Conservation (phyloP, 164 flowering plant species). For the Magnolia sinica region DNA sequence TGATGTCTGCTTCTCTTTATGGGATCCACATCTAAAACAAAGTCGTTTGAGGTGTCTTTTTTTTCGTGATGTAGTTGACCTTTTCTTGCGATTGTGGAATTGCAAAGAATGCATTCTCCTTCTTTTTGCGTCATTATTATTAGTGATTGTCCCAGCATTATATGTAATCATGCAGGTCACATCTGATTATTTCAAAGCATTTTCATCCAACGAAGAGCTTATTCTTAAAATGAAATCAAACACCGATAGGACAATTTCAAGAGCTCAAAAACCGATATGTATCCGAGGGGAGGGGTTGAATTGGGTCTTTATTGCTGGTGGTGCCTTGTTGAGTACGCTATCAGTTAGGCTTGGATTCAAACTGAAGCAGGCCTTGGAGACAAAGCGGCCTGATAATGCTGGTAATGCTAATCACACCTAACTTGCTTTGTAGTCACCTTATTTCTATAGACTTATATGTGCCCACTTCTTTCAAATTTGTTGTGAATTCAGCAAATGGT, state of each 20-base stretch:
- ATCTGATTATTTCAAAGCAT: constrained; percentile 26
- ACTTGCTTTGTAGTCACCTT: background rate
- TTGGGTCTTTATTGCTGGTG: constrained; percentile 86
- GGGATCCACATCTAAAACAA: too few species aligned
- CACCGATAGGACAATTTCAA: constrained; percentile 29
- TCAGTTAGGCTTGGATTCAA: constrained; percentile 83
- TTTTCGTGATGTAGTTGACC: too few species aligned
- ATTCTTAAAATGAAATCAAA: constrained; percentile 59
- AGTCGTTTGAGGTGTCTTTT: too few species aligned
- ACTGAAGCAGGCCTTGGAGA: constrained; percentile 72
- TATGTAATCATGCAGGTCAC: constrained; percentile 28
- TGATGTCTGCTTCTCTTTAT: too few species aligned
- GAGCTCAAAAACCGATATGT: constrained; percentile 35
- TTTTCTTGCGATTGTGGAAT: too few species aligned
- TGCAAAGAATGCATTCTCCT: too few species aligned
- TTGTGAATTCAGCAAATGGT: constrained; percentile 43
- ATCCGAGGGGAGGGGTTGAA: constrained; percentile 63
- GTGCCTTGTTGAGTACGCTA: constrained; percentile 83
- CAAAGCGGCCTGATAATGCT: constrained; percentile 41
- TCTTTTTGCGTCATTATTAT: too few species aligned
- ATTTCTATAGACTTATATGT: background rate
- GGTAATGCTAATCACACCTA: constrained; percentile 17
- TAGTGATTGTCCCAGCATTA: too few species aligned
- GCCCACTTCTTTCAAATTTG: constrained; percentile 10
- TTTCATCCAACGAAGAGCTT: constrained; percentile 6